Base-by-base conservation (phyloP, 1,139 yeast genomes). In the Diutina pseudorugosa region DNA sequence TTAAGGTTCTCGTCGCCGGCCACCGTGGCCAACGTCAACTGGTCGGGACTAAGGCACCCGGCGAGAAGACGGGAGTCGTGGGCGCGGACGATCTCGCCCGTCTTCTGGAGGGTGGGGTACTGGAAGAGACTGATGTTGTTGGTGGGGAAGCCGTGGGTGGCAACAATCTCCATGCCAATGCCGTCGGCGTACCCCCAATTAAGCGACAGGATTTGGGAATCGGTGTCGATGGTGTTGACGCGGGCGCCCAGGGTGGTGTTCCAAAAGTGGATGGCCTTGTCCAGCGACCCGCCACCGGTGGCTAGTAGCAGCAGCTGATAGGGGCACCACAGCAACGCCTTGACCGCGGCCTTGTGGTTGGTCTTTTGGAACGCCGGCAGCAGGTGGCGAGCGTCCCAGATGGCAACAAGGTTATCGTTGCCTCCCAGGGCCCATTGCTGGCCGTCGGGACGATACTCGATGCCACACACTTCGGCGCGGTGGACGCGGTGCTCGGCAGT, bases 1-100 rank as follows among this genome's bases (percentile, higher is more conserved):
- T 93, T 93, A 62, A 94, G 76, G 67, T 91, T 93, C 66, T 94
- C 99, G 68, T 94, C 98, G 5, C 96, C 95, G 1, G 98, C 95
- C 52, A 93, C 90, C 0, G 98, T 93, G 1, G 97, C 98, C 55
- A 91, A 70, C 0, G 95, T 88, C 53, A 87, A 79, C 25, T 85
- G 87, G 65, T 93, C 98, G 7, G 98, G 98, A 50, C 96, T 87
- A 53, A 93, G 66, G 53, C 91, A 83, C 30, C 96, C 87, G 58
- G 80, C 81, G 55, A 94, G 75, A 33, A 94, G 90, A 58, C 98
- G 77, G 14, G 95, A 82, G 59, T 90, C 97, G 64, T 94, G 98
- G 1, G 98, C 97, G 54, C 81, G 78, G 25, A 74, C 72, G 53
- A 94, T 87, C 60, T 89, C 96, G 9, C 96, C 96, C 11, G 93